Evolutionary conservation across 2,329 filamentous ascomycete genomes (phyloP), one percentile per base, ranked within the genome.

Genomic region (Chrysoporthe deuterocubensis): DNA sequence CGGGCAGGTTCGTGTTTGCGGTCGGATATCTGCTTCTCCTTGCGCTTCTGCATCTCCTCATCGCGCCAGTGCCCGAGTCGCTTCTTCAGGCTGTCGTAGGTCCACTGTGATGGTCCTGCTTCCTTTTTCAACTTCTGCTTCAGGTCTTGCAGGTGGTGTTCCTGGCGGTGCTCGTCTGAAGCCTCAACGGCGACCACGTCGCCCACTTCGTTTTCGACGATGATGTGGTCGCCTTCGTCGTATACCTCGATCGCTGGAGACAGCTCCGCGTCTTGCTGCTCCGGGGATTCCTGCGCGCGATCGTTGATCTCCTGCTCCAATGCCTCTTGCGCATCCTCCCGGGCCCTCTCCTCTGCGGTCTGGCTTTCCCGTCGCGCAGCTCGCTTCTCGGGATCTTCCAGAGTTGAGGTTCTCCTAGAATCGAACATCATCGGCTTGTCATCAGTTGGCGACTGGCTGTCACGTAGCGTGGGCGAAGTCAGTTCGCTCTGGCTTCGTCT

Each of bases 121-220:
- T 78, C 77, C 1, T 74, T 72, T 59, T 78, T 77, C 14, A 77
- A 72, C 68, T 79, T 76, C 2, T 74, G 71, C 66, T 77, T 79
- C 14, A 74, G 64, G 13, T 65, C 66, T 56, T 75, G 72, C 43
- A 73, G 71, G 34, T 64, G 54, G 32, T 74, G 70, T 11, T 72
- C 68, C 21, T 70, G 59, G 59, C 71, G 58, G 62, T 73, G 67
- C 44, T 72, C 46, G 4, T 58, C 42, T 72, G 75, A 13, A 77
- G 84, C 78, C 71, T 90, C 84, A 0, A 92, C 87, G 21, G 87
- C 87, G 6, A 97, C 77, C 2, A 97, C 94, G 65, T 97, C 94
- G 8, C 95, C 95, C 67, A 97, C 91, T 70, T 90, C 84, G 73
- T 97, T 92, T 78, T 98, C 95, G 66, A 96, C 88, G 7, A 97